A percentile compares a stretch with the other conserved stretches of the same genome.
phyloP scores from a whole-genome alignment of 352 stramenopile genomes.

The Albugo laibachii region DNA sequence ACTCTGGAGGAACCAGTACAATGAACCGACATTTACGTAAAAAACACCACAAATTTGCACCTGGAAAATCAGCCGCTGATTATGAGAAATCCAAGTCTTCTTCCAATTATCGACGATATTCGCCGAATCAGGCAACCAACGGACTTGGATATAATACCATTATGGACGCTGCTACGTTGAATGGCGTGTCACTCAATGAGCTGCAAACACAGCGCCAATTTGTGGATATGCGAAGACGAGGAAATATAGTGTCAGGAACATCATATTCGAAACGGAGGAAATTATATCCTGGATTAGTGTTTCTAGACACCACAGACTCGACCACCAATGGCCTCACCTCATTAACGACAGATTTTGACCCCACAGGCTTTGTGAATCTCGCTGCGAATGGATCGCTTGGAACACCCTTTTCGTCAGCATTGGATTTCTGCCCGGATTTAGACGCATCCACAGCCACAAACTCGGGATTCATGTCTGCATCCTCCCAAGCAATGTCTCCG shows the following conservation, averaged over 20 bases:
- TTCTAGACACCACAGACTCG: no score
- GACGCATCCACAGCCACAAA: constrained; percentile 16
- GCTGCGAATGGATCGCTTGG: constrained; percentile 8
- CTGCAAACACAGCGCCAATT: no score
- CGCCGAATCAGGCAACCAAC: no score
- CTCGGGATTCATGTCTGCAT: no score
- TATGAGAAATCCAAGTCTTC: constrained; percentile 27
- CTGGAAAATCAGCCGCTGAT: constrained; percentile 45
- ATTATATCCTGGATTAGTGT: constrained; percentile 1
- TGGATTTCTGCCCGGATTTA: constrained; percentile 34
- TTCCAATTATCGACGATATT: background rate
- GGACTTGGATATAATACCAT: no score
- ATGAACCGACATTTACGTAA: constrained; percentile 70
- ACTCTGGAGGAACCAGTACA: constrained; percentile 61
- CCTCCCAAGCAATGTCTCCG: no score
- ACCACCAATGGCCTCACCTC: no score
- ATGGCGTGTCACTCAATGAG: no score
- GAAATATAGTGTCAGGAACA: no score
- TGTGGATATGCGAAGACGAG: no score
- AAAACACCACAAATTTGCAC: constrained; percentile 66
- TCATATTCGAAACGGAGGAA: background rate
- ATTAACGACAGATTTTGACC: constrained; percentile 18
- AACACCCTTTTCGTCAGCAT: constrained; percentile 10
- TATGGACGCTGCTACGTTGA: no score
- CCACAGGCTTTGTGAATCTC: constrained; percentile 35